Evolutionary conservation across 257 asterid genomes (phyloP), one percentile per base, ranked within the genome.

Genomic region (Gentiana straminea): DNA sequence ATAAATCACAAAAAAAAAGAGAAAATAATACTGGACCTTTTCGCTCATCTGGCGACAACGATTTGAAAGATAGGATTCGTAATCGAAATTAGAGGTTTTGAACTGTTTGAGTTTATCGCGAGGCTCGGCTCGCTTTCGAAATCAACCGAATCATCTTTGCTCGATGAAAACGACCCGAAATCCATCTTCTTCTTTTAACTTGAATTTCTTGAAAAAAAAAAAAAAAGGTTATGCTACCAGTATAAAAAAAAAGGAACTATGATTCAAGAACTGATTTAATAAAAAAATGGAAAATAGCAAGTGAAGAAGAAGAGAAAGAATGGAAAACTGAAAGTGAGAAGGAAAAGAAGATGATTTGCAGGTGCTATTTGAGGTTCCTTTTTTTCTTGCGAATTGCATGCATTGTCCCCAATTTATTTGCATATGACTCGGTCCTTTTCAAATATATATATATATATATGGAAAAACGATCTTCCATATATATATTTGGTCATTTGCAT

Each of bases 51-150:
- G 73, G 36, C 83, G 81, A 54, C 93, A 80, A 68, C 80, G 74
- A 54, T 43, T 63, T 51, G 70, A 64, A 71, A 90, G 80, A 54
- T 77, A 84, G 11, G 78, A 48, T 47, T 80, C 79, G 34, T 86
- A 89, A 60, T 90, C 86, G 41, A 81, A 90, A 57, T 55, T 46
- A 56, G 76, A 52, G 51, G 87, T 33, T 78, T 86, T 90, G 82
- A 90, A 86, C 48, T 69, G 57, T 68, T 84, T 86, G 73, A 90
- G 95, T 71, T 62, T 78, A 59, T 84, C 95, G 56, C 95, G 13
- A 90, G 82, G 4, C 92, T 64, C 46, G 72, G 55, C 57, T 86
- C 96, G 32, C 52, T 63, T n/a, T 86, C 96, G 64, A 90, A 84
- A 70, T 90, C 95, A 2, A 62, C 35, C 54, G 86, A 78, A 71